phyloP scores from a whole-genome alignment of 768 basidiomycete genomes.

The Tulasnella sp. region DNA sequence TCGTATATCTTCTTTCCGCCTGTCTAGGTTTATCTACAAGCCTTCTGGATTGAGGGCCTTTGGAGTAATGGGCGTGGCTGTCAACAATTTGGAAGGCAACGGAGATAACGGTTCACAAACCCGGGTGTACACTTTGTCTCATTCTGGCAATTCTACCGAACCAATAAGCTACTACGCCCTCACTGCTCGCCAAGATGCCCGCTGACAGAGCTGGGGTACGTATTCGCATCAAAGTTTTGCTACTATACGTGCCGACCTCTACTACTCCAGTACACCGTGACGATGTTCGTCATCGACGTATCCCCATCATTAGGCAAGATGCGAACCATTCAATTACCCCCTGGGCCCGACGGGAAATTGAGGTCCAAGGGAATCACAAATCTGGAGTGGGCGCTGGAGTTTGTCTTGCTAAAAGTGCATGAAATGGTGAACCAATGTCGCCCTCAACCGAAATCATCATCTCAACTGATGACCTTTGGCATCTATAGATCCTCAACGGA shows the following conservation, averaged over 20 bases:
- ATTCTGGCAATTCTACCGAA: no score
- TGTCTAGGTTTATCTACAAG: no score
- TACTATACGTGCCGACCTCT: not conserved
- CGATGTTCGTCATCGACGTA: constrained; percentile 81
- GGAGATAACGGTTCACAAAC: no score
- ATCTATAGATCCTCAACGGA: constrained; percentile 70
- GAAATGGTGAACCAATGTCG: constrained; percentile 55
- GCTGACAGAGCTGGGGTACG: constrained; percentile 71
- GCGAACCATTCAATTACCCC: constrained; percentile 45
- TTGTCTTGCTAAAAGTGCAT: constrained; percentile 81
- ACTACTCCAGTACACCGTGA: constrained; percentile 57
- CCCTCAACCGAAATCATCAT: not conserved
- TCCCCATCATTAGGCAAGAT: constrained; percentile 73
- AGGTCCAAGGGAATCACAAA: constrained; percentile 54
- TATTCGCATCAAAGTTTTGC: no score
- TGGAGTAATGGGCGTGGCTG: no score
- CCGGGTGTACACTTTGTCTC: no score
- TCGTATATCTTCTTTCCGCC: no score
- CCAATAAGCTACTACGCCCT: no score
- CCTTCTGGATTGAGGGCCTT: no score
- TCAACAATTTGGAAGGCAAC: no score
- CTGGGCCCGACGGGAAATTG: constrained; percentile 40
- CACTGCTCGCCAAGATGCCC: constrained; percentile 51
- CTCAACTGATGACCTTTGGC: no score
- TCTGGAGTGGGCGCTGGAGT: constrained; percentile 73